A percentile compares a stretch with the other conserved stretches of the same genome.
Conservation (phyloP, 2,329 filamentous ascomycete genomes). For the Trichoderma aggressivum region DNA sequence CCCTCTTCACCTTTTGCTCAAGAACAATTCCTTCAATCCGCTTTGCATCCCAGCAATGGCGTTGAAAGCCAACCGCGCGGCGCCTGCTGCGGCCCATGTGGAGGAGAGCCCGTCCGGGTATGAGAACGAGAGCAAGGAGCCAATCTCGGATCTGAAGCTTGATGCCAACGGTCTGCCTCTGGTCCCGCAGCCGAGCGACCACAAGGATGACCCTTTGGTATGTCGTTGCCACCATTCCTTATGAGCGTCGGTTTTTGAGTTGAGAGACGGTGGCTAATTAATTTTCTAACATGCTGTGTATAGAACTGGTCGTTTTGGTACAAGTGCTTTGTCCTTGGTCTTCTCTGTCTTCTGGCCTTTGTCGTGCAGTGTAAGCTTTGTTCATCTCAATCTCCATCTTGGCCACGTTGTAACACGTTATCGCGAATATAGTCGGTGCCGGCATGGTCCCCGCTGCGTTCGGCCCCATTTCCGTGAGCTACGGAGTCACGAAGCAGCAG, state of each 20-base stretch:
- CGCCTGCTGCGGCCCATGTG: neutral
- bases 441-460: slow-evolving; percentile 12
- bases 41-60: neutral
- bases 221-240: neutral
- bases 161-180: slow-evolving; percentile 1
- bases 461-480: neutral
- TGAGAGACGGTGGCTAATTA: neutral
- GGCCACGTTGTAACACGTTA: neutral
- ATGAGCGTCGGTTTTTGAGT: neutral
- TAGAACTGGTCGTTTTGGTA: slow-evolving; percentile 11
- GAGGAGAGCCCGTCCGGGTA: slow-evolving; percentile 1
- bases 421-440: neutral
- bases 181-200: slow-evolving; percentile 13
- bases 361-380: slow-evolving; percentile 7
- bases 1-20: neutral
- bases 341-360: slow-evolving; percentile 10
- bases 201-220: slow-evolving; percentile 15
- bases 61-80: neutral
- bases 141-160: neutral
- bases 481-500: neutral
- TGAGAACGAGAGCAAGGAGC: slow-evolving; percentile 10
- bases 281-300: neutral
- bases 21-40: neutral
- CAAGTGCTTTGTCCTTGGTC: slow-evolving; percentile 5
- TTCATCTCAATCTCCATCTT: neutral